These are phyloP conservation scores for Podospora appendiculata DNA, from an alignment of 495 filamentous ascomycete species.

Conservation along the genomic window DNA sequence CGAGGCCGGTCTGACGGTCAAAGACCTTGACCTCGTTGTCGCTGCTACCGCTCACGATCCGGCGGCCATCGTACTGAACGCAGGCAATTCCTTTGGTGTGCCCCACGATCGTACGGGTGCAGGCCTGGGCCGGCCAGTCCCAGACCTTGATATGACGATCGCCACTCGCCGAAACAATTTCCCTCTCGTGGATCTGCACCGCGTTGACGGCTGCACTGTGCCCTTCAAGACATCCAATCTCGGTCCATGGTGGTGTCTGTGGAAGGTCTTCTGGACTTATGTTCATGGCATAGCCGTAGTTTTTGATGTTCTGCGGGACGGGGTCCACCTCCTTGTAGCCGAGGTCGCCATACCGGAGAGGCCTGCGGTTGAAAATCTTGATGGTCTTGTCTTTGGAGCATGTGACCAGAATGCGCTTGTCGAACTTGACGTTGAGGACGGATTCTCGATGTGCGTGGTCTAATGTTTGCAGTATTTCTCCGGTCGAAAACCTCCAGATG, in stretches of 20 bases:
- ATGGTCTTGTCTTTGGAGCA: slow-evolving; percentile 96
- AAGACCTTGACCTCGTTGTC: slow-evolving; percentile 94
- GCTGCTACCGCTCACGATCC: slow-evolving; percentile 91
- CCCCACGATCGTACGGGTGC: slow-evolving; percentile 68
- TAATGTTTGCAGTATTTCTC: slow-evolving; percentile 66
- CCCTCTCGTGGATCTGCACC: slow-evolving; percentile 77
- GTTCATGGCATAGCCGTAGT: slow-evolving; percentile 36
- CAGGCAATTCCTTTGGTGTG: slow-evolving; percentile 96
- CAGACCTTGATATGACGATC: slow-evolving; percentile 89
- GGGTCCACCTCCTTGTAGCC: slow-evolving; percentile 54
- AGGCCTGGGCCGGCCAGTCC: slow-evolving; percentile 75
- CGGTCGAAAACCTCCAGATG: slow-evolving; percentile 89
- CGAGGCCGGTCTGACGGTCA: slow-evolving; percentile 71
- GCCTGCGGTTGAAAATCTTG: slow-evolving; percentile 83
- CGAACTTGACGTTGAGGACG: slow-evolving; percentile 92
- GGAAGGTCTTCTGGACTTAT: slow-evolving; percentile 33
- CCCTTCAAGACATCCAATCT: slow-evolving; percentile 69
- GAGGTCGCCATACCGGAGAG: slow-evolving; percentile 58
- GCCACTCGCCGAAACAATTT: slow-evolving; percentile 90
- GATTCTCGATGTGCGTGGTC: slow-evolving; percentile 75
- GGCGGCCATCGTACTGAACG: slow-evolving; percentile 93
- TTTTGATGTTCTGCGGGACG: slow-evolving; percentile 41
- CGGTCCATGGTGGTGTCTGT: slow-evolving; percentile 56
- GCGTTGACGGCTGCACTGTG: slow-evolving; percentile 93
- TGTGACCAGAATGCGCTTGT: slow-evolving; percentile 82